These are phyloP conservation scores for Ustilago shanxiensis DNA, from an alignment of 1,284 basidiomycete genomes.

Conservation along the genomic window DNA sequence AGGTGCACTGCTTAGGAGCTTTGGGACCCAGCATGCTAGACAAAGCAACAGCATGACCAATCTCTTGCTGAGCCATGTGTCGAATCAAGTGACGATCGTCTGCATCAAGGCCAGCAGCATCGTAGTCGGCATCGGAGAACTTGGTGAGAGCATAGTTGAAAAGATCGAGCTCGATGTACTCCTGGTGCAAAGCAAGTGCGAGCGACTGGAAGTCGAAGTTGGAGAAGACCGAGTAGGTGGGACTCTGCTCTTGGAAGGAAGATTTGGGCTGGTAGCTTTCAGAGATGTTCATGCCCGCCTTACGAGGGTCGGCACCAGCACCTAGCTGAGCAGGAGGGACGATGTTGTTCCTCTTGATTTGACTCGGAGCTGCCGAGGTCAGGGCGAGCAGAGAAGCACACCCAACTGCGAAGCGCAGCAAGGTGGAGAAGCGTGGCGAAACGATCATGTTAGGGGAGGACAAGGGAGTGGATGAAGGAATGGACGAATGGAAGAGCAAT, in stretches of 20 bases:
- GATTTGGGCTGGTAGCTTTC: constrained; percentile 42
- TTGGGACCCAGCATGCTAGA: constrained; percentile 56
- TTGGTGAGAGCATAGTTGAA: constrained; percentile 60
- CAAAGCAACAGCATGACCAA: constrained; percentile 54
- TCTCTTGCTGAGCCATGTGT: constrained; percentile 60
- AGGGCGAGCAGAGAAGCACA: constrained; percentile 18
- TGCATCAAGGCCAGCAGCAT: constrained; percentile 44
- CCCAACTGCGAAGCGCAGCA: constrained; percentile 13
- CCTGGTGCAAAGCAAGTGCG: constrained; percentile 52
- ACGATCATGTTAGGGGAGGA: constrained; percentile 14
- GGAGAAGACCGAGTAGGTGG: constrained; percentile 45
- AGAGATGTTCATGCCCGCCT: constrained; percentile 45
- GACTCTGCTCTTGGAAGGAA: constrained; percentile 32
- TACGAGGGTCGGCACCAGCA: constrained; percentile 35
- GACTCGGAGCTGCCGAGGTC: constrained; percentile 24
- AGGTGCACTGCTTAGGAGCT: constrained; percentile 55
- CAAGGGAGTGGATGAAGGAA: not conserved
- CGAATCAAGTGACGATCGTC: constrained; percentile 51
- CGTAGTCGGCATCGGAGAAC: constrained; percentile 57
- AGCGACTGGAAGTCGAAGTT: constrained; percentile 58
- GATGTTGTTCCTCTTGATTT: constrained; percentile 12
- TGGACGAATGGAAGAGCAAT: not conserved
- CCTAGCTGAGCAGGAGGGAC: constrained; percentile 34
- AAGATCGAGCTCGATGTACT: constrained; percentile 62
- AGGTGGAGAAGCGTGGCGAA: constrained; percentile 5